Evolutionary conservation across 2,329 filamentous ascomycete species (phyloP).

Genomic region (Aquanectria penicillioides): DNA sequence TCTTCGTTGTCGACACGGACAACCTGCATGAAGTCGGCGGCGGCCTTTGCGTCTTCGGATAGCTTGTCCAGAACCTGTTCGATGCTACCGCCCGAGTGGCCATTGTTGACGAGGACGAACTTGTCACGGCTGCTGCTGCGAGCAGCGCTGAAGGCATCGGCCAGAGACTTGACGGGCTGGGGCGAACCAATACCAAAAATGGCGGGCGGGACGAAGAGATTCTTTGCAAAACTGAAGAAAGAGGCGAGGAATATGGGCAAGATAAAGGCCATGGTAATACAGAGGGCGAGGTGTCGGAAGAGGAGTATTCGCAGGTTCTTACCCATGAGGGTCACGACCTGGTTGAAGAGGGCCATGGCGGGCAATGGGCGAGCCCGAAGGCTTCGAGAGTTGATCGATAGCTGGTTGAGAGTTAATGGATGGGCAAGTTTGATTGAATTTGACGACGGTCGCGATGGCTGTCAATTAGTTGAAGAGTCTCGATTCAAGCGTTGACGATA

Average conservation of each 20-base stretch:
- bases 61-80: constrained; percentile 74
- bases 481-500: too few relatives aligned
- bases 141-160: constrained; percentile 69
- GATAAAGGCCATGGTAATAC: constrained; percentile 66
- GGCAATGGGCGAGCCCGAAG: constrained; percentile 14
- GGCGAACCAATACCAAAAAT: constrained; percentile 76
- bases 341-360: constrained; percentile 63
- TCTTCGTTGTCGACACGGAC: constrained; percentile 63
- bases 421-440: too few relatives aligned
- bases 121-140: constrained; percentile 68
- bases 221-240: constrained; percentile 77
- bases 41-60: constrained; percentile 63
- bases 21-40: constrained; percentile 64
- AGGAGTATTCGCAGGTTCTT: constrained; percentile 72
- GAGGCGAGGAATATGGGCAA: constrained; percentile 67
- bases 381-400: neutral
- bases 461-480: too few relatives aligned
- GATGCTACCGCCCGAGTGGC: constrained; percentile 74
- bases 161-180: constrained; percentile 70
- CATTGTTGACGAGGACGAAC: constrained; percentile 83
- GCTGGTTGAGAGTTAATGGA: neutral
- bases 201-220: constrained; percentile 83
- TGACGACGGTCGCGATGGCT: too few relatives aligned
- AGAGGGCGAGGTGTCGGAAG: constrained; percentile 62
- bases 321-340: constrained; percentile 68